Percentiles rank a stretch among this genome's conserved stretches.
phyloP scores from a whole-genome alignment of 2,329 filamentous ascomycete species.

The Didymella pinodella region DNA sequence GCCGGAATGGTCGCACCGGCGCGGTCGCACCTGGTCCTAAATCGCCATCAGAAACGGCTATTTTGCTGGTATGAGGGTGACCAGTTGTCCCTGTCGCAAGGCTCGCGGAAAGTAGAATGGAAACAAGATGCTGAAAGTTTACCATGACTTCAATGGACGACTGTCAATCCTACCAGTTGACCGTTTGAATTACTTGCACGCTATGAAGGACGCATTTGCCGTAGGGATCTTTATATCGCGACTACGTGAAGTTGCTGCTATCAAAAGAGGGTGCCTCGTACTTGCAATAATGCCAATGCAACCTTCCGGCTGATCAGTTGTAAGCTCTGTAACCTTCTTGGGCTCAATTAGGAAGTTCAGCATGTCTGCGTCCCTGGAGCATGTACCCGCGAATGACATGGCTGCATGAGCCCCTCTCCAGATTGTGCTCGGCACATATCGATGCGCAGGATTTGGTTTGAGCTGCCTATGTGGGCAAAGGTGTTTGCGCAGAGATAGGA shows the following conservation, averaged over 20 bases:
- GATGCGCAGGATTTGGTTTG: not conserved
- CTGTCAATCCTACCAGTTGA: not conserved
- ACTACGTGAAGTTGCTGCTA: not conserved
- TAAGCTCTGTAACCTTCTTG: not conserved
- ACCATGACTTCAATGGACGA: not conserved
- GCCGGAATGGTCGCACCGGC: constrained; percentile 7
- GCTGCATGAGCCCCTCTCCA: not conserved
- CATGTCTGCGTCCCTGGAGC: not conserved
- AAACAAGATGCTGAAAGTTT: not conserved
- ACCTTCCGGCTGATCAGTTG: not conserved
- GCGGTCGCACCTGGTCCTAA: constrained; percentile 6
- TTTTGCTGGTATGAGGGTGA: not conserved
- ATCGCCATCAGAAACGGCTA: not conserved
- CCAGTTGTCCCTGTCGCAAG: not conserved
- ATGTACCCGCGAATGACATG: not conserved
- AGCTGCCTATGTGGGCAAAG: not conserved
- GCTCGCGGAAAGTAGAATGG: not conserved
- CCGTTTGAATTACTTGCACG: not conserved
- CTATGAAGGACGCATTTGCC: not conserved
- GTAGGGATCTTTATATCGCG: not conserved
- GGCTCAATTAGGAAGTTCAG: not conserved
- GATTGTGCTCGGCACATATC: not conserved
- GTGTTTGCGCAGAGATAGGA: not conserved
- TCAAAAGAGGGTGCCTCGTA: not conserved
- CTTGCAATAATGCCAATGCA: not conserved